Base-by-base conservation (phyloP, 2,329 filamentous ascomycete genomes). In the Colletotrichum liaoningense region DNA sequence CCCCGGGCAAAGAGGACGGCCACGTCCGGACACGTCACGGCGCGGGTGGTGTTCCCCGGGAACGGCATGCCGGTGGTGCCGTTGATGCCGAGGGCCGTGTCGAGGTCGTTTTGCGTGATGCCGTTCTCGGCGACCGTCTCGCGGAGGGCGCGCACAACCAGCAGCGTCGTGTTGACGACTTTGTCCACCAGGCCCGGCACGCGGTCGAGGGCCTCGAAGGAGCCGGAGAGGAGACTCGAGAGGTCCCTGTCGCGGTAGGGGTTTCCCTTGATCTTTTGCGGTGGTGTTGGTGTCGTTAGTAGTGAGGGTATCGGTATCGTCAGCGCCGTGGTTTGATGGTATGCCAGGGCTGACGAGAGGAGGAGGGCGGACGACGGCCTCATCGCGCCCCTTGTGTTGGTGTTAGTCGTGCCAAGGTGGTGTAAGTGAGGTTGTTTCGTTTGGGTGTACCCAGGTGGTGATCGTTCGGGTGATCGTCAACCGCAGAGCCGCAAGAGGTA, bases 1-100 rank as follows among this genome's bases (percentile, higher is more conserved):
- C 74, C 74, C 42, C 73, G 65, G 11, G 74, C 74, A 22, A 67
- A 75, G 28, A 75, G 30, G 42, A 75, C 46, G 26, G 74, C 74
- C 11, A 75, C 63, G 38, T 75, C 69, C 14, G 74, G 74, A 52
- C 74, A 76, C 12, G 35, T 58, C 9, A 73, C 63, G 5, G 49
- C 33, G 5, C 33, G 28, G 5, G 72, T 63, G 19, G 16, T 35
- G 16, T 70, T 66, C 4, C 63, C 33, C 9, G 38, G 4, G 12
- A 49, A 19, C 19, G 68, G 63, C 56, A 57, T 28, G 33, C 68
- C 72, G 4, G 72, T 72, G 19, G 69, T 72, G 9, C 52, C 42
- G 30, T 72, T 74, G 49, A 67, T 33, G 5, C 66, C 64, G 22
- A 74, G 65, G 35, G 67, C 24, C 16, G 35, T 55, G 49, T 60